Percentiles rank a stretch among this genome's conserved stretches.
phyloP scores from a whole-genome alignment of 441 rosid genomes.

The Biscutella laevigata region DNA sequence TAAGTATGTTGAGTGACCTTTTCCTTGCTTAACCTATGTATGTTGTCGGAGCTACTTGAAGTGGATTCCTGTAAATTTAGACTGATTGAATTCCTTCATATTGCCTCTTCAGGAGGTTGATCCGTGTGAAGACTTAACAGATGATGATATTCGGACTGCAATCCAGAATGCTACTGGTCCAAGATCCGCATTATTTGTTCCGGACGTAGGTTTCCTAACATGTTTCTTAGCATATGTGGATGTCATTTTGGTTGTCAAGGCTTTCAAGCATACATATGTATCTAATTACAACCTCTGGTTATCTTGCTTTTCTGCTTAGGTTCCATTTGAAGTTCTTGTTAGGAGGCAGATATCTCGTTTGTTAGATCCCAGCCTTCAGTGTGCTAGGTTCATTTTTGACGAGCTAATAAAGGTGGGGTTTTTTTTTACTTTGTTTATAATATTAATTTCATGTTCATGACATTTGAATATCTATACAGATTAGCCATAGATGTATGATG shows the following conservation, averaged over 20 bases:
- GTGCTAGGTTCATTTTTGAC: constrained; percentile 85
- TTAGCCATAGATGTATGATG: constrained; percentile 73
- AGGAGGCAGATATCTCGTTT: constrained; percentile 87
- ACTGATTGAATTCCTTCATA: not conserved
- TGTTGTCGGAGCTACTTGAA: not conserved
- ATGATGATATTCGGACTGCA: constrained; percentile 84
- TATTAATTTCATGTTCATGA: too few relatives aligned
- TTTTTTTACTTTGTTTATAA: not conserved
- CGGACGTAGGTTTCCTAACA: constrained; percentile 50
- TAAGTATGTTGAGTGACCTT: too few relatives aligned
- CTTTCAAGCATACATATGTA: constrained; percentile 1
- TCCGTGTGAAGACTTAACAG: constrained; percentile 90
- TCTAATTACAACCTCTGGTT: too few relatives aligned
- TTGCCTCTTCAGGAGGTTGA: constrained; percentile 64
- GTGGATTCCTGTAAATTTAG: not conserved
- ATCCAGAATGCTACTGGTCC: constrained; percentile 98
- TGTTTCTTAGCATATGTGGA: not conserved
- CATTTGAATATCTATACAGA: constrained; percentile 35
- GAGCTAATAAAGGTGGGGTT: constrained; percentile 68
- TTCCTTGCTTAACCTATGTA: not conserved
- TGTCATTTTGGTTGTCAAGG: constrained; percentile 10
- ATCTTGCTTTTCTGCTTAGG: constrained; percentile 30
- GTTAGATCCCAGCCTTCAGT: constrained; percentile 92
- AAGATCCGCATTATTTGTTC: constrained; percentile 77
- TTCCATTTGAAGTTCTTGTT: constrained; percentile 93